phyloP scores from a whole-genome alignment of 2,329 filamentous ascomycete species.

The Pseudopithomyces chartarum region DNA sequence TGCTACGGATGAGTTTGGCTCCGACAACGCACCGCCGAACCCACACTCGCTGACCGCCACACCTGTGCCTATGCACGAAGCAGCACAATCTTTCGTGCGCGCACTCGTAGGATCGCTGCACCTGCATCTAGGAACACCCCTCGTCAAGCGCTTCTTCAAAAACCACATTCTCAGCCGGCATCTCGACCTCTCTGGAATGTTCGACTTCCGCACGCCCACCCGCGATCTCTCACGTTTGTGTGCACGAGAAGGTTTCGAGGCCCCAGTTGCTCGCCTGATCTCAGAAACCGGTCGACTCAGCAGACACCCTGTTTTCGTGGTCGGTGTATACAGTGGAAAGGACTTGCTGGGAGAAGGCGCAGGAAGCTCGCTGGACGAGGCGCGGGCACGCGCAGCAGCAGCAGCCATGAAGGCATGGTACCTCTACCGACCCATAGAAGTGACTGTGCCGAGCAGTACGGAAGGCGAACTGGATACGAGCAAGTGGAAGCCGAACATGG shows the following conservation, averaged over 20 bases:
- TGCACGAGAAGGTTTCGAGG: slow-evolving; percentile 84
- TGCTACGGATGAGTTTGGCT: slow-evolving; percentile 84
- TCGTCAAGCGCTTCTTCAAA: slow-evolving; percentile 81
- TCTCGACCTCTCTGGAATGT: slow-evolving; percentile 76
- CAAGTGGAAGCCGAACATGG: slow-evolving; percentile 59
- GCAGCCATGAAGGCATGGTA: slow-evolving; percentile 94
- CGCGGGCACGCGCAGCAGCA: slow-evolving; percentile 78
- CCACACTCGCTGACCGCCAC: slow-evolving; percentile 27
- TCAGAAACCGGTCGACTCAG: slow-evolving; percentile 88
- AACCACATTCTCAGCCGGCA: slow-evolving; percentile 82
- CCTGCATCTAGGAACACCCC: slow-evolving; percentile 77
- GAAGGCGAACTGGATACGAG: slow-evolving; percentile 41
- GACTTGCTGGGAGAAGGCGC: slow-evolving; percentile 94
- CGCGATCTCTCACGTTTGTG: slow-evolving; percentile 84
- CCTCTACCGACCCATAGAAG: slow-evolving; percentile 77
- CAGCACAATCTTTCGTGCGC: slow-evolving; percentile 77
- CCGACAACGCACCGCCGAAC: slow-evolving; percentile 50
- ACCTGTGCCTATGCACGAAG: slow-evolving; percentile 56
- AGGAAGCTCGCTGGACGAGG: slow-evolving; percentile 77
- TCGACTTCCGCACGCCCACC: slow-evolving; percentile 82
- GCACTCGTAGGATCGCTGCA: slow-evolving; percentile 86
- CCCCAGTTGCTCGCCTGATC: slow-evolving; percentile 83
- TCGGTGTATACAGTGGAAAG: slow-evolving; percentile 88
- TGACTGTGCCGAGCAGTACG: slow-evolving; percentile 58
- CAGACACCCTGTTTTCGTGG: slow-evolving; percentile 86